Conservation (phyloP, 2,329 filamentous ascomycete genomes). For the Leptographium wingfieldii region DNA sequence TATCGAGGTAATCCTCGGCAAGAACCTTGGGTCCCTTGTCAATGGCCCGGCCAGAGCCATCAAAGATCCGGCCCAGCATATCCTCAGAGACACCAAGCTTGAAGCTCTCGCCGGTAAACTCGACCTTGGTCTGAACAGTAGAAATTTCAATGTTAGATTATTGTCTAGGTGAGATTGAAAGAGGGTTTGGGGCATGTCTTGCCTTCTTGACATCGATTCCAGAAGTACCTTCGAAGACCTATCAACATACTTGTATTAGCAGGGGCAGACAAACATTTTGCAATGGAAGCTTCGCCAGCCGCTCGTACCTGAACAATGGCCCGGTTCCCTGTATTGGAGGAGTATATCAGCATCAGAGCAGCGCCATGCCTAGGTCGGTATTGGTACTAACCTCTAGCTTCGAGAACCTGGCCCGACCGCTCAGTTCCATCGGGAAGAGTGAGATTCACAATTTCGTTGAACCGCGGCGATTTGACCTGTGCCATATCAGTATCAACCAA, state of each 20-base stretch:
- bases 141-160: background rate
- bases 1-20: slow-evolving; percentile 95
- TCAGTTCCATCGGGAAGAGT: slow-evolving; percentile 92
- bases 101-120: slow-evolving; percentile 92
- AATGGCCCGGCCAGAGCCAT: slow-evolving; percentile 94
- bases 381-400: slow-evolving; percentile 68
- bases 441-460: slow-evolving; percentile 95
- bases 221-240: slow-evolving; percentile 95
- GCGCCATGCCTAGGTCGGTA: background rate
- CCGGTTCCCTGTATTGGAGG: slow-evolving; percentile 55
- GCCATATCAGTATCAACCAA: slow-evolving; percentile 13
- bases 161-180: background rate
- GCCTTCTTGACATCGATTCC: slow-evolving; percentile 99
- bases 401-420: slow-evolving; percentile 88
- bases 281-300: background rate
- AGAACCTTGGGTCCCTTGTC: slow-evolving; percentile 98
- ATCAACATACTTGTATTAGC: slow-evolving; percentile 8
- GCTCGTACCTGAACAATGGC: slow-evolving; percentile 77
- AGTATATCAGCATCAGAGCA: slow-evolving; percentile 1
- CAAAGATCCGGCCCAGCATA: slow-evolving; percentile 98
- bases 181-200: slow-evolving; percentile 14
- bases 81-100: slow-evolving; percentile 99
- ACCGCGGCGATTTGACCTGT: slow-evolving; percentile 92
- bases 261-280: background rate
- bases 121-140: slow-evolving; percentile 69